Conservation (phyloP, 192 early-diverging fungal genomes). For the Podila epigama region DNA sequence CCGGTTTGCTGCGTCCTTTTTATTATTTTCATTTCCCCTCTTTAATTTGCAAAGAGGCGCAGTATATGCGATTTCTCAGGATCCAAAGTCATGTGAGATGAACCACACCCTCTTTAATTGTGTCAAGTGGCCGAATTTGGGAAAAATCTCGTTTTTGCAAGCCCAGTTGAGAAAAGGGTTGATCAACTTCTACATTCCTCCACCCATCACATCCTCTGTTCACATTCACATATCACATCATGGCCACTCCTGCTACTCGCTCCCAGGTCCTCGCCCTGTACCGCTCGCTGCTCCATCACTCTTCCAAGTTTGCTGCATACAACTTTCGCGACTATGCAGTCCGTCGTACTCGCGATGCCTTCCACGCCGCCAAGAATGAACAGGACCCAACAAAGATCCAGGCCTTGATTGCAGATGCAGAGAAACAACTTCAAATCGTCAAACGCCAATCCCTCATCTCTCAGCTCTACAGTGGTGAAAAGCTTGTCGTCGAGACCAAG, state of each 20-base stretch:
- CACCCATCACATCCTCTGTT: neutral
- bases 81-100: too few species aligned
- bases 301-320: constrained; percentile 80
- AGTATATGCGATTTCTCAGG: too few species aligned
- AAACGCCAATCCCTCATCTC: constrained; percentile 82
- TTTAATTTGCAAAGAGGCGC: too few species aligned
- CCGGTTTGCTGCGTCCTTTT: too few species aligned
- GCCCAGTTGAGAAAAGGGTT: neutral
- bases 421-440: constrained; percentile 73
- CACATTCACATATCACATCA: constrained; percentile 4
- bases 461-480: constrained; percentile 71
- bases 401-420: constrained; percentile 64
- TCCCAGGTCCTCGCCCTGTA: constrained; percentile 78
- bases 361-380: constrained; percentile 65
- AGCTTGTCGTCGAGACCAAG: constrained; percentile 73
- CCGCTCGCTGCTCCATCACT: constrained; percentile 75
- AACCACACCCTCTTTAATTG: neutral
- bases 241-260: constrained; percentile 49
- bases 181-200: neutral
- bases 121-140: too few species aligned
- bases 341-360: constrained; percentile 81
- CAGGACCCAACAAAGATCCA: constrained; percentile 64
- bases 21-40: too few species aligned
- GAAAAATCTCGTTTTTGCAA: too few species aligned
- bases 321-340: constrained; percentile 90